Conservation (phyloP, 2,329 filamentous ascomycete species). For the Myotisia sp. region DNA sequence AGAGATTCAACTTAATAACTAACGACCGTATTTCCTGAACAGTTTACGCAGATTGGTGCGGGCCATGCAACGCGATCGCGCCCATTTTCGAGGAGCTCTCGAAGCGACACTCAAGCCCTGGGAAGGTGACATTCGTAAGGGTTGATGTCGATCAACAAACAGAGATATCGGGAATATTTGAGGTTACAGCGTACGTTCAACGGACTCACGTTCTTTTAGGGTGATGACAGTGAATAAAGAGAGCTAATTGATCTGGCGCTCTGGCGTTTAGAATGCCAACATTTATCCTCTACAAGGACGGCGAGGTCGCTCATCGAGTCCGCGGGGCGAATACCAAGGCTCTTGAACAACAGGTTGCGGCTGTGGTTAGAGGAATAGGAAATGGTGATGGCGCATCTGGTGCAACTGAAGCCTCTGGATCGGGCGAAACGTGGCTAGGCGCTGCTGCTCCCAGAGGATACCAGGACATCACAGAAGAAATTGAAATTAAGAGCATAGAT, state of each 20-base stretch:
- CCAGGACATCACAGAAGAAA: slow-evolving; percentile 63
- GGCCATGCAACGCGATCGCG: slow-evolving; percentile 68
- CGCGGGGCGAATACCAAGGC: slow-evolving; percentile 58
- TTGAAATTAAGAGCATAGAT: slow-evolving; percentile 68
- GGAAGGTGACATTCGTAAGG: slow-evolving; percentile 69
- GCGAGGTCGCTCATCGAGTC: slow-evolving; percentile 52
- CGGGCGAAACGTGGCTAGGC: slow-evolving; percentile 51
- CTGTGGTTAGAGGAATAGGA: slow-evolving; percentile 36
- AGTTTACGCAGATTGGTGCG: slow-evolving; percentile 86
- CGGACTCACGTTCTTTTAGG: background rate
- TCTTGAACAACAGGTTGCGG: slow-evolving; percentile 56
- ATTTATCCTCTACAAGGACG: slow-evolving; percentile 76
- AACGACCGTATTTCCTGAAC: slow-evolving; percentile 17
- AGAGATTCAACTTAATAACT: too few species aligned
- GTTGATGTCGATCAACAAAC: slow-evolving; percentile 67
- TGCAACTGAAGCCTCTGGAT: slow-evolving; percentile 27
- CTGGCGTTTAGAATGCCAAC: slow-evolving; percentile 56
- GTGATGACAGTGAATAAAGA: background rate
- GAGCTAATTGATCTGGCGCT: background rate
- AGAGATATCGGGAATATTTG: slow-evolving; percentile 59
- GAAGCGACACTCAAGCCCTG: slow-evolving; percentile 52
- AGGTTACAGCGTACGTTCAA: slow-evolving; percentile 47
- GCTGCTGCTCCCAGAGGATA: slow-evolving; percentile 66
- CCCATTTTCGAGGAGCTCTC: slow-evolving; percentile 71
- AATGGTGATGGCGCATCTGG: slow-evolving; percentile 32